Conservation (phyloP, 306 rosid species). For the Gastrolobium bilobum region DNA sequence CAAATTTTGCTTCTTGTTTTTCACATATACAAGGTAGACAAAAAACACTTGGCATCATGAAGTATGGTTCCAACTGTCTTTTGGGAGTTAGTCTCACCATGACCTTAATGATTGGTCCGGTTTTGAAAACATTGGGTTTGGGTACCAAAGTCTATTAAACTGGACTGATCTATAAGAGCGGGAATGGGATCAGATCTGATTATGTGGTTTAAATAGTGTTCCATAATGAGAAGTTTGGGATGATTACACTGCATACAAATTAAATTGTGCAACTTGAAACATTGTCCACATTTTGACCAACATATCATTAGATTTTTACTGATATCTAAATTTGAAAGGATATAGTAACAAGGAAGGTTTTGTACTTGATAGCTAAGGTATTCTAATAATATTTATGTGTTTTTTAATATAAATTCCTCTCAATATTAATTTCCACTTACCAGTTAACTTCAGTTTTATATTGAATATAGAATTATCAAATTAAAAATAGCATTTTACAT, state of each 20-base stretch:
- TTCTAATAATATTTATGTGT: neutral
- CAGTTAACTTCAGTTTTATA: neutral
- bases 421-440: conserved; percentile 4
- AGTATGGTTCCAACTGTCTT: neutral
- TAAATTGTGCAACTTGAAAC: neutral
- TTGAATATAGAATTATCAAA: conserved; percentile 17
- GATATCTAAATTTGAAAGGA: neutral
- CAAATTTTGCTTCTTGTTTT: neutral
- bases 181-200: neutral
- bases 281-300: neutral
- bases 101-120: neutral
- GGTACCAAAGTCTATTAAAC: neutral
- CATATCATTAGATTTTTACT: neutral
- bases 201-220: neutral
- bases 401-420: neutral
- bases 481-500: neutral
- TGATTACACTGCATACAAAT: neutral
- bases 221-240: conserved; percentile 3
- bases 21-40: neutral
- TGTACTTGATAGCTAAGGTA: neutral
- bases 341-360: neutral
- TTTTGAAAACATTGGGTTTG: neutral
- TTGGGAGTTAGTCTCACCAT: neutral
- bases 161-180: no score
- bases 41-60: neutral